phyloP scores from a whole-genome alignment of 2,329 filamentous ascomycete species.

The Incumbomyces delicatus region DNA sequence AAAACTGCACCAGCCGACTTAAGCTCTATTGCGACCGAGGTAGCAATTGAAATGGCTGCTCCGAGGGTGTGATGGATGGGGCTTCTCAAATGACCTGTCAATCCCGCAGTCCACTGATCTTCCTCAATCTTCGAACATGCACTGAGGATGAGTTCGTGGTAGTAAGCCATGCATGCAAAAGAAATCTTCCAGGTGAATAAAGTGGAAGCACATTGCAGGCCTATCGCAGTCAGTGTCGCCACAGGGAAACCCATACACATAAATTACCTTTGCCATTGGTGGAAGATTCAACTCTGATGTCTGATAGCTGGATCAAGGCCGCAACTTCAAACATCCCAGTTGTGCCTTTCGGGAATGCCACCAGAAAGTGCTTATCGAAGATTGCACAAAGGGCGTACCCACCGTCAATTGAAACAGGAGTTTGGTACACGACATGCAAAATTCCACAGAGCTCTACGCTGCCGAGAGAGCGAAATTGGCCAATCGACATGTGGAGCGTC shows the following conservation, averaged over 20 bases:
- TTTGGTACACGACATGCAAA: constrained; percentile 74
- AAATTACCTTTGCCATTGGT: constrained; percentile 62
- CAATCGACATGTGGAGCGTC: constrained; percentile 44
- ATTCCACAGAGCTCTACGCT: constrained; percentile 73
- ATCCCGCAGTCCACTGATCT: constrained; percentile 63
- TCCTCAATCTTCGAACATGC: constrained; percentile 77
- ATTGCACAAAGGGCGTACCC: constrained; percentile 76
- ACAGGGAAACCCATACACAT: constrained; percentile 25
- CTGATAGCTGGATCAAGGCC: constrained; percentile 60
- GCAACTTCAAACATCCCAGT: constrained; percentile 62
- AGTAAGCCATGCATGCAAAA: constrained; percentile 65
- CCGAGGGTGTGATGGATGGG: constrained; percentile 35
- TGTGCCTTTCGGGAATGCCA: constrained; percentile 58
- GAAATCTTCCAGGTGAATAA: constrained; percentile 86
- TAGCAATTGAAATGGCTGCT: constrained; percentile 39
- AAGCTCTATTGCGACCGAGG: constrained; percentile 59
- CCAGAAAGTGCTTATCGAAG: constrained; percentile 69
- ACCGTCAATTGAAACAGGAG: constrained; percentile 56
- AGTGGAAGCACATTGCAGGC: constrained; percentile 76
- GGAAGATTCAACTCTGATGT: constrained; percentile 57
- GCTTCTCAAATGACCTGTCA: constrained; percentile 44
- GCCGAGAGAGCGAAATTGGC: constrained; percentile 68
- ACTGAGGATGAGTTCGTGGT: constrained; percentile 78
- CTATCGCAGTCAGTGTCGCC: constrained; percentile 40
- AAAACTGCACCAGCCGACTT: constrained; percentile 66